Evolutionary conservation across 2,329 filamentous ascomycete species (phyloP), one percentile per base, ranked within the genome.

Genomic region (Moelleriella libera): DNA sequence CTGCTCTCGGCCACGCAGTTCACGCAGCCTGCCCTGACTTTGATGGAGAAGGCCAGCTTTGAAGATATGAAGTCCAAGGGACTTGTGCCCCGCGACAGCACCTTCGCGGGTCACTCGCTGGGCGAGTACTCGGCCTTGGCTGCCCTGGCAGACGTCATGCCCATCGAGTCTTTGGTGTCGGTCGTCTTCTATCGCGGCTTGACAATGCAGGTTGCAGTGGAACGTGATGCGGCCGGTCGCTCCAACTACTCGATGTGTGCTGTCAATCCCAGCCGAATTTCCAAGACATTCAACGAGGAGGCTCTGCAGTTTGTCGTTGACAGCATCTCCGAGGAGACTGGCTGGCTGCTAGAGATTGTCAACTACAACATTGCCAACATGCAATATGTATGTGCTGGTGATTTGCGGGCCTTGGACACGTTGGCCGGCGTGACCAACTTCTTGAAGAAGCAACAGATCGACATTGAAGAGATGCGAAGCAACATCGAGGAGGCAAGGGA

Each of bases 161-260:
- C 94, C n/a, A 98, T 98, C 60, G 92, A 98, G 74, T 92, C 85
- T 57, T 75, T 98, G 65, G 92, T 98, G 2, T 97, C 92, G 0
- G 92, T 98, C 44, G 94, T 98, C 48, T 98, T 98, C 77, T 98
- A 98, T 73, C 88, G 92, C 66, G 92, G 92, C 60, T 73, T 98
- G 60, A 98, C 92, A 28, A 98, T 98, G 92, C 92, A 98, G 69
- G 92, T 98, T 44, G 92, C 92, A 29, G 92, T 98, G 53, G 92
- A 97, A 72, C 88, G 92, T 63, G 92, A 98, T 64, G 89, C 83
- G 50, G 74, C 80, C 54, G 92, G 92, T 39, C 85, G 92, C 48
- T 96, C 89, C 57, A 97, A 97, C 75, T 98, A 98, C 75, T 89
- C 86, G 52, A 98, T 98, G 92, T 96, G 90, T 66, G 92, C 92